phyloP scores from a whole-genome alignment of 768 basidiomycete species.

The Termitomyces sp. region DNA sequence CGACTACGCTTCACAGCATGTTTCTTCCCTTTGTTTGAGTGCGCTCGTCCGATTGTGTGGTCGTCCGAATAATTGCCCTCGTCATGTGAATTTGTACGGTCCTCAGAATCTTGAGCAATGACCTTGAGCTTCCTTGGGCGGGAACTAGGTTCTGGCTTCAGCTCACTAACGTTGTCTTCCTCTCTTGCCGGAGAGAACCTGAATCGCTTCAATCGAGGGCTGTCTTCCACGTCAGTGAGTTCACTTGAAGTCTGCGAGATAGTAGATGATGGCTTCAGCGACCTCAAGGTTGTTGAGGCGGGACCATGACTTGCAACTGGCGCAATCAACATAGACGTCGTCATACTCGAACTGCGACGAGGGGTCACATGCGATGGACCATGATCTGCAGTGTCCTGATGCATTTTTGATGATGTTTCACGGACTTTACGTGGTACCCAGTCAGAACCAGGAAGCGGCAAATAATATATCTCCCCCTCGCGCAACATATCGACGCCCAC shows the following conservation, averaged over 20 bases:
- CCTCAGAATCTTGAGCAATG: slow-evolving; percentile 1
- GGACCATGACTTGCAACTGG: slow-evolving; percentile 24
- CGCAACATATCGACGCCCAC: slow-evolving; percentile 61
- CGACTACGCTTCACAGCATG: slow-evolving; percentile 32
- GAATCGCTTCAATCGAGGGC: slow-evolving; percentile 20
- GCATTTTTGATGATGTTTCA: background rate
- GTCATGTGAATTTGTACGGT: background rate
- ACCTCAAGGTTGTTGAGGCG: slow-evolving; percentile 19
- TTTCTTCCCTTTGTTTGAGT: slow-evolving; percentile 12
- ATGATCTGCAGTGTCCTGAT: background rate
- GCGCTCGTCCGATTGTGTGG: background rate
- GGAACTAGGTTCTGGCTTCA: background rate
- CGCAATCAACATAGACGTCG: slow-evolving; percentile 17
- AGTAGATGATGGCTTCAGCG: slow-evolving; percentile 16
- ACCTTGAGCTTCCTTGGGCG: background rate
- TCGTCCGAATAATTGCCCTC: background rate
- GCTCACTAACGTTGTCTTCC: slow-evolving; percentile 7
- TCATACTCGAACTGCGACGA: slow-evolving; percentile 17
- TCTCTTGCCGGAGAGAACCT: slow-evolving; percentile 19
- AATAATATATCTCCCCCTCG: slow-evolving; percentile 61
- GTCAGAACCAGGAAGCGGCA: slow-evolving; percentile 46
- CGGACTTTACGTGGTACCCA: slow-evolving; percentile 17
- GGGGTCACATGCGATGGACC: slow-evolving; percentile 18
- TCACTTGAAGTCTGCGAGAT: slow-evolving; percentile 22
- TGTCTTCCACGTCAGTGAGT: slow-evolving; percentile 21